Conservation (phyloP, 176 grass and related monocot species). For the Triticum turgidum region DNA sequence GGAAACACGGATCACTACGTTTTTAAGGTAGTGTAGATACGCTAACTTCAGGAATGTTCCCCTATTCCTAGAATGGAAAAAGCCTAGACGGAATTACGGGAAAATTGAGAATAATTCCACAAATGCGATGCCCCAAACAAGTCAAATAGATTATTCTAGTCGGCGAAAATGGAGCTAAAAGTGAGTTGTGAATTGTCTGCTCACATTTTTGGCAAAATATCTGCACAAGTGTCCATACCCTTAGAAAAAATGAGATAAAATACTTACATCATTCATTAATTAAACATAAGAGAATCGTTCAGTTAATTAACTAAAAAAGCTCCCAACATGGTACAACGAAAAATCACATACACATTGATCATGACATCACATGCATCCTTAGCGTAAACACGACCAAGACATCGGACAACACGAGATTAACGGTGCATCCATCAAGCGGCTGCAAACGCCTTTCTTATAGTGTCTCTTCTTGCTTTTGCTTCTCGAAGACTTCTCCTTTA, state of each 20-base stretch:
- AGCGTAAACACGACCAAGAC: background rate
- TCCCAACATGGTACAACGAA: background rate
- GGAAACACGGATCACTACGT: too few species aligned
- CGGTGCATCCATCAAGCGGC: background rate
- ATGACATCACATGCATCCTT: background rate
- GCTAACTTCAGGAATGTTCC: slow-evolving; percentile 35
- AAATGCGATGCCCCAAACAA: background rate
- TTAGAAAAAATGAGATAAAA: too few species aligned
- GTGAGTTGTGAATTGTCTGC: background rate
- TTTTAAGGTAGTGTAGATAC: too few species aligned
- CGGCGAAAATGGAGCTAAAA: slow-evolving; percentile 2
- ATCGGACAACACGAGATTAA: background rate
- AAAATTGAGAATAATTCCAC: slow-evolving; percentile 12
- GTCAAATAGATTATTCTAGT: slow-evolving; percentile 24
- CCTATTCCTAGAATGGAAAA: slow-evolving; percentile 52
- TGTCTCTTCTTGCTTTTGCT: background rate
- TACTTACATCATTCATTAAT: too few species aligned
- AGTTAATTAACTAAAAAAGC: too few species aligned
- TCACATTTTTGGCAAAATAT: background rate
- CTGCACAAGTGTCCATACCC: background rate
- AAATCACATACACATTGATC: background rate
- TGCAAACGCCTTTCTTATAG: background rate
- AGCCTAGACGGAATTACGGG: background rate
- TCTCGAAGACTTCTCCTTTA: background rate
- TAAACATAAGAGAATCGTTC: too few species aligned